These are phyloP conservation scores for Esteya vermicola DNA, from an alignment of 2,329 filamentous ascomycete species.

Conservation along the genomic window DNA sequence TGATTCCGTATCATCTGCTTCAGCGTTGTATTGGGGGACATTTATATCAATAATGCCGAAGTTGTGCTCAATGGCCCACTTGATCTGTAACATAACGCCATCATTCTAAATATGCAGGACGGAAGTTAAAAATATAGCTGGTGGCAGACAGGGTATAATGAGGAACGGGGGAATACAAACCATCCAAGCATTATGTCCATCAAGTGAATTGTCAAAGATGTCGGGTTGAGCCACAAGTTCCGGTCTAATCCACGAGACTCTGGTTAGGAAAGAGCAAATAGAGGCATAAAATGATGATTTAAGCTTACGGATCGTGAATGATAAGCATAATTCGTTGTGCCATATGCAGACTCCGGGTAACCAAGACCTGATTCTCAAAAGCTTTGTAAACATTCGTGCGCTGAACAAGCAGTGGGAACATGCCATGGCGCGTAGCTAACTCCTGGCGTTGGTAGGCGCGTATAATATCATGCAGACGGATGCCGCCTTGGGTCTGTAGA, in stretches of 20 bases:
- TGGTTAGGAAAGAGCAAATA: constrained; percentile 4
- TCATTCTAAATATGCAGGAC: constrained; percentile 48
- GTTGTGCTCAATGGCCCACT: constrained; percentile 63
- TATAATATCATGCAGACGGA: constrained; percentile 66
- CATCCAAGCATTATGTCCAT: constrained; percentile 77
- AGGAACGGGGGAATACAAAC: constrained; percentile 35
- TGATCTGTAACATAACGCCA: constrained; percentile 64
- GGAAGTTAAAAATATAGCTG: too few species aligned
- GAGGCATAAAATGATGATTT: not conserved
- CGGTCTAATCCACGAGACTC: too few species aligned
- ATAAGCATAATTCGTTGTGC: constrained; percentile 64
- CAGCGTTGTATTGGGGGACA: constrained; percentile 62
- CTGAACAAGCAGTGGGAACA: constrained; percentile 71
- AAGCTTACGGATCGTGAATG: constrained; percentile 73
- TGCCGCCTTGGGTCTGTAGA: constrained; percentile 35
- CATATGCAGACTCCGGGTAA: constrained; percentile 56
- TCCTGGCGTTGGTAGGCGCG: constrained; percentile 60
- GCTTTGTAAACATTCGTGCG: constrained; percentile 57
- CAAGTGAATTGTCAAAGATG: constrained; percentile 55
- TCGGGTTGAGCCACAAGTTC: constrained; percentile 55
- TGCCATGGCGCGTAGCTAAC: constrained; percentile 57
- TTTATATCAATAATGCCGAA: constrained; percentile 89
- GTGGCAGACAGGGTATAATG: not conserved
- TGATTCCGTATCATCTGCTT: constrained; percentile 39
- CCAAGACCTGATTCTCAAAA: constrained; percentile 76